These are phyloP conservation scores for Lasiodiplodia sp. DNA, from an alignment of 2,329 filamentous ascomycete genomes.

Conservation along the genomic window DNA sequence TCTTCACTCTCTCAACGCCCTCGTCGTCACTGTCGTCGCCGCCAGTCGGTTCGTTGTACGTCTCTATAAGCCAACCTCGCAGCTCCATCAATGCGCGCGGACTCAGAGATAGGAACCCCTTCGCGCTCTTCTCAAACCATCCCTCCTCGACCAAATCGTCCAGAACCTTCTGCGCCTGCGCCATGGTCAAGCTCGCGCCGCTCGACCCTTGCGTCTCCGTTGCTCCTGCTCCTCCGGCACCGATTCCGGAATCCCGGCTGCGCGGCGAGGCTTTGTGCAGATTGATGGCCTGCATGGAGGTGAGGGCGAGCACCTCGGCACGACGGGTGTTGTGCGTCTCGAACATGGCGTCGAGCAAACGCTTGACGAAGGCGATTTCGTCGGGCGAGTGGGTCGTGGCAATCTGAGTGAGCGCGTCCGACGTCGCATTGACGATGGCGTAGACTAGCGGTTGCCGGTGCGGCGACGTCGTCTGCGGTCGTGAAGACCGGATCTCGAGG, in stretches of 20 bases:
- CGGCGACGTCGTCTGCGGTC: slow-evolving; percentile 66
- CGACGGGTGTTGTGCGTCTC: slow-evolving; percentile 80
- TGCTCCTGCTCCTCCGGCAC: slow-evolving; percentile 51
- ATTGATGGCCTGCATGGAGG: slow-evolving; percentile 78
- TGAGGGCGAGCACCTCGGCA: slow-evolving; percentile 85
- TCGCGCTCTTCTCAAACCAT: slow-evolving; percentile 80
- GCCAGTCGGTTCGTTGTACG: slow-evolving; percentile 76
- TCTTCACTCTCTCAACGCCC: slow-evolving; percentile 74
- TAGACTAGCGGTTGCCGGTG: slow-evolving; percentile 63
- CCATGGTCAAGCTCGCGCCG: slow-evolving; percentile 68
- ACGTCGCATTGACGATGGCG: slow-evolving; percentile 86
- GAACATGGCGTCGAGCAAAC: slow-evolving; percentile 90
- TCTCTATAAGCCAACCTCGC: slow-evolving; percentile 81
- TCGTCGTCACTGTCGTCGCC: slow-evolving; percentile 51
- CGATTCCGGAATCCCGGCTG: slow-evolving; percentile 38
- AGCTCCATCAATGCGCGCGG: slow-evolving; percentile 85
- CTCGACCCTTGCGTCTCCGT: slow-evolving; percentile 38
- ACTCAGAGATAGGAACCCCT: slow-evolving; percentile 77
- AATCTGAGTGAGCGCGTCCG: slow-evolving; percentile 84
- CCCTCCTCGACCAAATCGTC: slow-evolving; percentile 75
- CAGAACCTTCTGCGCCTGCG: slow-evolving; percentile 78
- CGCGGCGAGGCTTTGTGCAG: slow-evolving; percentile 59
- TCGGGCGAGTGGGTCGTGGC: slow-evolving; percentile 82
- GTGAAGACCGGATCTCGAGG: slow-evolving; percentile 80
- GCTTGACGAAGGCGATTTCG: slow-evolving; percentile 88